Conservation (phyloP, 2,329 filamentous ascomycete genomes). For the Diplodia seriata region DNA sequence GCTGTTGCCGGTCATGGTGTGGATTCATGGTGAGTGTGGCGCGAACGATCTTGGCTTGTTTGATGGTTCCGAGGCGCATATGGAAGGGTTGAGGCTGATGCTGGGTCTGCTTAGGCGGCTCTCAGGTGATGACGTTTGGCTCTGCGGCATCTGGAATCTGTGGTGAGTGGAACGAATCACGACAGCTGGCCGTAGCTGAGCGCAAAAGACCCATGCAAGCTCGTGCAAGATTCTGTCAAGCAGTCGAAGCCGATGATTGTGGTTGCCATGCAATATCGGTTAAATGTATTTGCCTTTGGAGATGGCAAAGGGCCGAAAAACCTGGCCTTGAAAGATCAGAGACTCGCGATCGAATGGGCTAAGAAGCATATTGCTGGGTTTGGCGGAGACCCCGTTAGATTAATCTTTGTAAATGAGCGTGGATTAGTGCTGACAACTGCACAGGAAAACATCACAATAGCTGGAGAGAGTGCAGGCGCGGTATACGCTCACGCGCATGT, state of each 20-base stretch:
- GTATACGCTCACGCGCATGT: slow-evolving; percentile 55
- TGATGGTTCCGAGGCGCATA: not conserved
- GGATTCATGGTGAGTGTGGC: slow-evolving; percentile 52
- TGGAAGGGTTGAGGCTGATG: not conserved
- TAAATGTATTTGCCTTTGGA: slow-evolving; percentile 57
- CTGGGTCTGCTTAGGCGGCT: slow-evolving; percentile 42
- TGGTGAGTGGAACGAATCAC: slow-evolving; percentile 38
- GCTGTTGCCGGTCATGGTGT: slow-evolving; percentile 52
- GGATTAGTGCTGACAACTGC: not conserved
- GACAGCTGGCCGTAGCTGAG: not conserved
- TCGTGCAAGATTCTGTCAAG: slow-evolving; percentile 43
- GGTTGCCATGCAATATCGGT: slow-evolving; percentile 53
- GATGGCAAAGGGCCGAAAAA: slow-evolving; percentile 49
- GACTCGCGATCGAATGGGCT: slow-evolving; percentile 46
- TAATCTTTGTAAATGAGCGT: not conserved
- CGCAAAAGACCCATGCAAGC: slow-evolving; percentile 11
- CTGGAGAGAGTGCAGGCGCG: slow-evolving; percentile 57
- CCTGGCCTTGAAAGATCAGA: slow-evolving; percentile 48
- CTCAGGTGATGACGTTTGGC: slow-evolving; percentile 55
- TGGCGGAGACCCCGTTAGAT: slow-evolving; percentile 40
- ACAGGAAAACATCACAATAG: slow-evolving; percentile 51
- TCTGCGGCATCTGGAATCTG: slow-evolving; percentile 52
- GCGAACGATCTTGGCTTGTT: not conserved
- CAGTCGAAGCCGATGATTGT: slow-evolving; percentile 50
- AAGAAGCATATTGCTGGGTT: slow-evolving; percentile 39